Evolutionary conservation across 768 basidiomycete species (phyloP).

Genomic region (Panaeolus papilionaceus): DNA sequence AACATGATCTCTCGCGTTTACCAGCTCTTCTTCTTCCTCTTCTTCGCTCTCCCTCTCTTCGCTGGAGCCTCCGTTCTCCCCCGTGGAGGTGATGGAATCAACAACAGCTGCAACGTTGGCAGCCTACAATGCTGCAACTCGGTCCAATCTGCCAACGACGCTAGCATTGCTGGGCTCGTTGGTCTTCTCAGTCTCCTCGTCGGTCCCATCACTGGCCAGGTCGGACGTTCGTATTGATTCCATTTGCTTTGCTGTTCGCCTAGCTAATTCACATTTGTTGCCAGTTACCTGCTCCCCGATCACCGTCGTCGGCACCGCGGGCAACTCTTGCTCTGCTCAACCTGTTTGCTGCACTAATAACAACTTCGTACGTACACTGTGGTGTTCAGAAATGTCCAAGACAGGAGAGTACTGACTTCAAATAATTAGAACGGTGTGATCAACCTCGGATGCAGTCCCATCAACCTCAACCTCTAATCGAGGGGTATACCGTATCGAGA

Average conservation of each 20-base stretch:
- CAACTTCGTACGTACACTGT: conserved; percentile 24
- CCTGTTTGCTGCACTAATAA: conserved; percentile 31
- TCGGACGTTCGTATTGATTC: conserved; percentile 26
- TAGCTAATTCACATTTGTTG: background rate
- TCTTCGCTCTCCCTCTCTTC: conserved; percentile 30
- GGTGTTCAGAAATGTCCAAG: no score
- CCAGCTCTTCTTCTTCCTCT: conserved; percentile 23
- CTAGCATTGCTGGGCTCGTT: conserved; percentile 9
- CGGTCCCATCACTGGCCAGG: conserved; percentile 22
- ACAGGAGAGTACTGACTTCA: no score
- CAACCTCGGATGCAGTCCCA: conserved; percentile 42
- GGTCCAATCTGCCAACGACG: background rate
- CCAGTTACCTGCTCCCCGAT: conserved; percentile 28
- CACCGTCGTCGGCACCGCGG: conserved; percentile 21
- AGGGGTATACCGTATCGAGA: background rate
- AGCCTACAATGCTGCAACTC: conserved; percentile 29
- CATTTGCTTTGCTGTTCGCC: background rate
- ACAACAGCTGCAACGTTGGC: conserved; percentile 30
- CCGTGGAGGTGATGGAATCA: conserved; percentile 16
- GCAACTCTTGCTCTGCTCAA: conserved; percentile 28
- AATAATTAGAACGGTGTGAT: conserved; percentile 38
- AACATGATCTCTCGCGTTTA: conserved; percentile 31
- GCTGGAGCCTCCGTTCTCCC: conserved; percentile 27
- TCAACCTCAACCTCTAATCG: conserved; percentile 22
- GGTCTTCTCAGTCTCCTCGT: conserved; percentile 21